Percentiles rank a stretch among this genome's conserved stretches.
These are phyloP conservation scores for Neonectria magnoliae DNA, from an alignment of 2,329 filamentous ascomycete genomes.

Conservation along the genomic window DNA sequence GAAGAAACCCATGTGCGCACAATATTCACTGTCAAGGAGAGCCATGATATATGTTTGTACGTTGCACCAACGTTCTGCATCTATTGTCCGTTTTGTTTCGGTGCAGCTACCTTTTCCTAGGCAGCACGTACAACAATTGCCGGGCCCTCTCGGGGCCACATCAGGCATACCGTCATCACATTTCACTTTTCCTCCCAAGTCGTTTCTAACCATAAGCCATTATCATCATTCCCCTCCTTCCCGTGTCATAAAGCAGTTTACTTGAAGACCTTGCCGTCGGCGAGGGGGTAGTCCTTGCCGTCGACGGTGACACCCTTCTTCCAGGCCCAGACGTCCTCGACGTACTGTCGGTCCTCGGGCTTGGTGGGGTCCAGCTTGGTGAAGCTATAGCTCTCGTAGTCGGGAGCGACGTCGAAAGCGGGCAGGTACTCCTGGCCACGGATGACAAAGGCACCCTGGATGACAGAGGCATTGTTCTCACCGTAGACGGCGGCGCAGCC, in stretches of 20 bases:
- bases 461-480: slow-evolving; percentile 85
- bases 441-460: slow-evolving; percentile 93
- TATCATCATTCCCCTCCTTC: slow-evolving; percentile 43
- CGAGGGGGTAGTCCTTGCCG: slow-evolving; percentile 90
- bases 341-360: slow-evolving; percentile 83
- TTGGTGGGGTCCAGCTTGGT: slow-evolving; percentile 93
- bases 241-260: slow-evolving; percentile 61
- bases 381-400: slow-evolving; percentile 97
- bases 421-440: slow-evolving; percentile 87
- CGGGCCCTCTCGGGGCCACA: slow-evolving; percentile 34
- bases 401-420: slow-evolving; percentile 96
- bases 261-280: slow-evolving; percentile 99
- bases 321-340: slow-evolving; percentile 91
- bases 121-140: slow-evolving; percentile 35
- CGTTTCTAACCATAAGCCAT: slow-evolving; percentile 48
- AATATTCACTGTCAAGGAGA: background rate
- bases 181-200: slow-evolving; percentile 42
- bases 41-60: background rate
- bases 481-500: slow-evolving; percentile 91
- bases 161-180: slow-evolving; percentile 42
- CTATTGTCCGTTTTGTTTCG: slow-evolving; percentile 34
- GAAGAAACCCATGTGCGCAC: background rate
- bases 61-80: slow-evolving; percentile 26
- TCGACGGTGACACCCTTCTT: slow-evolving; percentile 82
- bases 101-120: slow-evolving; percentile 30